Evolutionary conservation across 2,329 filamentous ascomycete genomes (phyloP).

Genomic region (Penicillium digitatum): DNA sequence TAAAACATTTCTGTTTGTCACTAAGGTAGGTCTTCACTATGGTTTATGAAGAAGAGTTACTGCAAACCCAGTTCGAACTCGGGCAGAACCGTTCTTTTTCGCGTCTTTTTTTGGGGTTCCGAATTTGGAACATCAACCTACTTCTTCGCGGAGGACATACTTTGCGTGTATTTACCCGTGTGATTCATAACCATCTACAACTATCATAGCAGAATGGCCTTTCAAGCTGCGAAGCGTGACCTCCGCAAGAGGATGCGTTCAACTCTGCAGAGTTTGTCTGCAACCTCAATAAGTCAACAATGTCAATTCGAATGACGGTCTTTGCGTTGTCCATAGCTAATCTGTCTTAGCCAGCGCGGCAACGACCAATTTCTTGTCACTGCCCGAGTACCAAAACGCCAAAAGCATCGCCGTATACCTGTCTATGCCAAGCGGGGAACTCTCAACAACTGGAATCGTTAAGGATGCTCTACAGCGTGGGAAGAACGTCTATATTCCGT

Average conservation of each 20-base stretch:
- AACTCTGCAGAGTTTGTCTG: conserved; percentile 57
- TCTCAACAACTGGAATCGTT: conserved; percentile 79
- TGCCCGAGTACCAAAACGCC: conserved; percentile 72
- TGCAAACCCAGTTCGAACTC: too few relatives aligned
- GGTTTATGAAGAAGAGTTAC: too few relatives aligned
- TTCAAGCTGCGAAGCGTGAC: conserved; percentile 70
- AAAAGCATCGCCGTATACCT: conserved; percentile 78
- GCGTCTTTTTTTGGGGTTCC: not conserved
- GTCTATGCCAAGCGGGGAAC: conserved; percentile 84
- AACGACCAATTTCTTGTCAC: conserved; percentile 60
- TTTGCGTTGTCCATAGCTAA: conserved; percentile 20
- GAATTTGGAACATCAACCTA: not conserved
- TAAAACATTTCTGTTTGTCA: too few relatives aligned
- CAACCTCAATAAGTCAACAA: conserved; percentile 62
- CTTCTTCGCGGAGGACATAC: not conserved
- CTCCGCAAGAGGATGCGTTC: conserved; percentile 67
- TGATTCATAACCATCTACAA: not conserved
- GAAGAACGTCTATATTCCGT: conserved; percentile 89
- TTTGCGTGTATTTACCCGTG: not conserved
- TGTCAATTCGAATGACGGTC: conserved; percentile 53
- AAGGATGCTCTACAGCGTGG: conserved; percentile 70
- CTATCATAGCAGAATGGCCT: conserved; percentile 45
- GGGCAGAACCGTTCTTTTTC: not conserved
- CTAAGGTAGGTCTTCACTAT: too few relatives aligned
- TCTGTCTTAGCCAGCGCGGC: conserved; percentile 57